Conservation (phyloP, 108 stramenopile genomes). For the Cyclotella choctawhatcheeana region DNA sequence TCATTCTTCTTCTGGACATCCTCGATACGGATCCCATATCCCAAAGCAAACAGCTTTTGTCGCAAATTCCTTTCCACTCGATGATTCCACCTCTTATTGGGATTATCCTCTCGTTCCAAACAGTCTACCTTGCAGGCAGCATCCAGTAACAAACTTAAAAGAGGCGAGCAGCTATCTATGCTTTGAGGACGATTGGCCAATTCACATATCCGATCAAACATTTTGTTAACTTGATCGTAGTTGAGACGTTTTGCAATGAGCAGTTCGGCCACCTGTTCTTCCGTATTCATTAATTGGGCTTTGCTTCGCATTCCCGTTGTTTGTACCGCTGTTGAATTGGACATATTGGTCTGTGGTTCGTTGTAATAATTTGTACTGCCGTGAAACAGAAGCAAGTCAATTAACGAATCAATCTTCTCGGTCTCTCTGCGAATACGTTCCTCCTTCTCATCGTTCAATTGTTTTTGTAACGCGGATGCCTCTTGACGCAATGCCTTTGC, state of each 20-base stretch:
- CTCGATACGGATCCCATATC: slow-evolving; percentile 51
- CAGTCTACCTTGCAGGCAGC: slow-evolving; percentile 75
- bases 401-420: slow-evolving; percentile 68
- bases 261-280: slow-evolving; percentile 57
- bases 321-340: not conserved
- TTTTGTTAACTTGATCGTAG: slow-evolving; percentile 68
- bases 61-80: slow-evolving; percentile 71
- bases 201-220: slow-evolving; percentile 72
- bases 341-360: not conserved
- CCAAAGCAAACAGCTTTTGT: slow-evolving; percentile 46
- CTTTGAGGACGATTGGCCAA: slow-evolving; percentile 50
- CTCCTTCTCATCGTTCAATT: slow-evolving; percentile 47
- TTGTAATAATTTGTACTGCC: slow-evolving; percentile 9
- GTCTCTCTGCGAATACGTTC: slow-evolving; percentile 45
- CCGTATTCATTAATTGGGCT: slow-evolving; percentile 66
- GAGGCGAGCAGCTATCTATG: slow-evolving; percentile 44
- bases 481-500: slow-evolving; percentile 4
- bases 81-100: slow-evolving; percentile 84
- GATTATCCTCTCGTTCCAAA: slow-evolving; percentile 73
- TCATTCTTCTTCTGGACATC: slow-evolving; percentile 37
- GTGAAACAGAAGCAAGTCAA: slow-evolving; percentile 61
- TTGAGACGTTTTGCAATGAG: slow-evolving; percentile 65
- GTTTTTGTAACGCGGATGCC: slow-evolving; percentile 30
- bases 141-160: slow-evolving; percentile 60
- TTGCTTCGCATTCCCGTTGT: slow-evolving; percentile 27